Evolutionary conservation across 352 stramenopile species (phyloP).

Genomic region (Phytophthora melonis): DNA sequence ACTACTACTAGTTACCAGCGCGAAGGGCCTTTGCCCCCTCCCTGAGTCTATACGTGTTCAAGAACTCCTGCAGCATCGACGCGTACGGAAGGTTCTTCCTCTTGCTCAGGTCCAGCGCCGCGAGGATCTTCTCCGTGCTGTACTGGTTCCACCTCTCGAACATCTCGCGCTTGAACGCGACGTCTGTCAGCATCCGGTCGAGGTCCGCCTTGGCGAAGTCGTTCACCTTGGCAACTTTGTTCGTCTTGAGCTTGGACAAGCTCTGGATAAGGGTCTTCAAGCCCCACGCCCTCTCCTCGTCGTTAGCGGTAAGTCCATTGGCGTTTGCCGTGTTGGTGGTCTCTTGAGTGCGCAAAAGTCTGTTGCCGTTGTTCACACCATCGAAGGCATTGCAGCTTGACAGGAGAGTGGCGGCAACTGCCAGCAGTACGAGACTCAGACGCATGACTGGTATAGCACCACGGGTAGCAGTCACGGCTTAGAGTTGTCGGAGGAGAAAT

Average conservation of each 20-base stretch:
- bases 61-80: neutral
- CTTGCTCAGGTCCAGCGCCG: neutral
- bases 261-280: neutral
- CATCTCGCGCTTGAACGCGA: neutral
- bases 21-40: neutral
- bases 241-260: neutral
- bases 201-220: neutral
- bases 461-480: neutral
- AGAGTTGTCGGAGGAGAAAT: neutral
- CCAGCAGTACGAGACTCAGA: neutral
- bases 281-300: neutral
- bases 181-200: neutral
- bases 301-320: neutral
- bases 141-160: neutral
- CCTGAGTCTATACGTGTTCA: neutral
- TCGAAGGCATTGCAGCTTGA: neutral
- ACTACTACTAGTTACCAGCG: neutral
- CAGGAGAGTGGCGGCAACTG: neutral
- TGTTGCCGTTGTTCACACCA: neutral
- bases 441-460: neutral
- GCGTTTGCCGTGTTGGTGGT: neutral
- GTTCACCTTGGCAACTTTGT: neutral
- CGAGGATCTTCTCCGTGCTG: neutral
- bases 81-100: neutral
- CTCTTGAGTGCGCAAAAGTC: neutral